Base-by-base conservation (phyloP, 2,329 filamentous ascomycete species). In the Niveomyces coronatus region DNA sequence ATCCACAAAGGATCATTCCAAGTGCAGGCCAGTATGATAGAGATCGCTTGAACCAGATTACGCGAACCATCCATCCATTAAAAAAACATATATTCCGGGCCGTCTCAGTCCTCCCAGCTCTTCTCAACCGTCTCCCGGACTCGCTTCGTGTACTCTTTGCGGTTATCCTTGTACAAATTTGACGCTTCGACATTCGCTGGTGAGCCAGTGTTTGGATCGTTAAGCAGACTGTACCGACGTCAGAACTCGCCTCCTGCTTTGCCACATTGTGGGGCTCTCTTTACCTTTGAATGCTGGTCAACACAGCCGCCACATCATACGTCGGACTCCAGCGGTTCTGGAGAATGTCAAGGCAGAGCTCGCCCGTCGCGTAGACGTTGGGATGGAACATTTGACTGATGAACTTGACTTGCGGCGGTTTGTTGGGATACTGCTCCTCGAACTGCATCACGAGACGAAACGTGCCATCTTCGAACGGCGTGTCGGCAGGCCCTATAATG, bases 381-480 rank as follows among this genome's bases (percentile, higher is more conserved):
- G 91, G 91, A 53, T 98, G 91, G 62, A 98, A 98, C 91, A 98
- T 98, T 60, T 91, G 79, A 62, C 85, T 94, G 59, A 98, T 94
- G 60, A 98, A 98, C 58, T 96, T 96, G 64, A 96, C 91, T 23
- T 87, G 84, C 0, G 91, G 91, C 5, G 91, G 91, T 61, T 96
- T 96, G 66, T 96, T 98, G 20, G 91, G 91, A 53, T 98, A 98
- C 55, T 94, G 88, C 61, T 98, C 91, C 58, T 96, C 91, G 52
- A 98, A 98, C 57, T 95, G 87, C 89, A 98, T 96, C 36, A 96
- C 88, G 9, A 98, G 79, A 48, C 89, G 75, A 61, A 98, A 98
- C 16, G 91, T 98, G 45, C 91, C 91, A 61, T 98, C 91, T 63
- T 98, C 91, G 54, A 96, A 98, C 1, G 91, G 89, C 1, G 91